Percentiles rank a stretch among this genome's conserved stretches.
These are phyloP conservation scores for Hyphopichia khmerensis DNA, from an alignment of 1,139 yeast genomes.

Conservation along the genomic window DNA sequence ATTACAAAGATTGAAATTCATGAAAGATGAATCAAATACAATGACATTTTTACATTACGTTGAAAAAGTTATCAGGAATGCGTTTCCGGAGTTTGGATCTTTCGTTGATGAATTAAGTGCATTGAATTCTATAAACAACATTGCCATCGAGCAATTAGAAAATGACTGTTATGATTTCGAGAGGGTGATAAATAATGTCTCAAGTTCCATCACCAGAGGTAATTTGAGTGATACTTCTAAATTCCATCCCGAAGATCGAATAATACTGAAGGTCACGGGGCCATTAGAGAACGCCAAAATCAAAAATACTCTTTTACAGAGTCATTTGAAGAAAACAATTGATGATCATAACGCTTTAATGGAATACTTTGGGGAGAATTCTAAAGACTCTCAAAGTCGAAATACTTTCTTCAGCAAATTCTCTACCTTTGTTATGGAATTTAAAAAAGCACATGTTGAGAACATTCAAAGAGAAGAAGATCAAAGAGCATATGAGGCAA, in stretches of 20 bases:
- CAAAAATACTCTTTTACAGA: slow-evolving; percentile 55
- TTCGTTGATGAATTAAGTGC: slow-evolving; percentile 75
- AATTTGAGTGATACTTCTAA: slow-evolving; percentile 64
- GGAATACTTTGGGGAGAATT: slow-evolving; percentile 83
- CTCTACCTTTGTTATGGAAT: slow-evolving; percentile 37
- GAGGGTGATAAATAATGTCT: slow-evolving; percentile 51
- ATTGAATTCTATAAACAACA: slow-evolving; percentile 62
- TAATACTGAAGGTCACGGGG: slow-evolving; percentile 45
- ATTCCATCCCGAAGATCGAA: slow-evolving; percentile 77
- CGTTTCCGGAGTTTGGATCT: slow-evolving; percentile 73
- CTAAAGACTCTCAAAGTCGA: slow-evolving; percentile 49
- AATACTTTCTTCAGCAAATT: slow-evolving; percentile 40
- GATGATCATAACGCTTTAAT: slow-evolving; percentile 59
- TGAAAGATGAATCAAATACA: slow-evolving; percentile 79
- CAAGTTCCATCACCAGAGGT: slow-evolving; percentile 63
- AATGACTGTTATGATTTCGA: slow-evolving; percentile 67
- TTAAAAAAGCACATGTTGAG: slow-evolving; percentile 46
- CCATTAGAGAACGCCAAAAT: slow-evolving; percentile 64
- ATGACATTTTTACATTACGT: slow-evolving; percentile 84
- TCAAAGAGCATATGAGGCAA: slow-evolving; percentile 37
- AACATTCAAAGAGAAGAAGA: slow-evolving; percentile 50
- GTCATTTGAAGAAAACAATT: slow-evolving; percentile 55
- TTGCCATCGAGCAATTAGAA: slow-evolving; percentile 75
- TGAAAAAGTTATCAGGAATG: slow-evolving; percentile 72
- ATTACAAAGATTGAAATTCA: slow-evolving; percentile 75